Conservation (phyloP, 2,329 filamentous ascomycete species). For the Cladosporium sp. region DNA sequence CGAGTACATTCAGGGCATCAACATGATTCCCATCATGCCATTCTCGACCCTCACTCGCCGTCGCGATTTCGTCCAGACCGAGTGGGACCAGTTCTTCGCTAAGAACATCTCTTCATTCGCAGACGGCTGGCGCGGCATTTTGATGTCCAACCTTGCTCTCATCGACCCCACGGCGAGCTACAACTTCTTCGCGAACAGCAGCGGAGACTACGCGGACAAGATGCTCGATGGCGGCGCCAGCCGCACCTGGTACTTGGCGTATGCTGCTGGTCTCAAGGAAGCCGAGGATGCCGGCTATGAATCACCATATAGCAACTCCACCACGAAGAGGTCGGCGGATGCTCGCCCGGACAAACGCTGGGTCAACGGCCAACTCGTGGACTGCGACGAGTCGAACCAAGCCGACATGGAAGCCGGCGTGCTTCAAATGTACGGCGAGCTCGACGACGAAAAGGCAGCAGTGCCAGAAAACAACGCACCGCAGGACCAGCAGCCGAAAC, state of each 20-base stretch:
- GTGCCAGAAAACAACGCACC: neutral
- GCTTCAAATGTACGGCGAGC: slow-evolving; percentile 7
- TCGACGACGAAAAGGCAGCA: neutral
- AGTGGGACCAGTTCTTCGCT: slow-evolving; percentile 77
- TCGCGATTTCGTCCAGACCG: slow-evolving; percentile 68
- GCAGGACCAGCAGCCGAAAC: neutral
- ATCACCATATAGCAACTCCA: neutral
- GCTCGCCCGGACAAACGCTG: slow-evolving; percentile 5
- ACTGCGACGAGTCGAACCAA: slow-evolving; percentile 9
- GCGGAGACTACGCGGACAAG: neutral
- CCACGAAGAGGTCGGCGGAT: neutral
- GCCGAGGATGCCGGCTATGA: slow-evolving; percentile 5
- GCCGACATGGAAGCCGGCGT: slow-evolving; percentile 11
- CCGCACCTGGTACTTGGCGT: no score
- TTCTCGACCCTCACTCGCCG: slow-evolving; percentile 63
- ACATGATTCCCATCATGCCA: slow-evolving; percentile 75
- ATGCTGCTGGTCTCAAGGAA: slow-evolving; percentile 39
- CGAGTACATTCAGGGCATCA: slow-evolving; percentile 59
- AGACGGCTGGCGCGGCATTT: slow-evolving; percentile 80
- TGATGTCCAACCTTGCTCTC: slow-evolving; percentile 78
- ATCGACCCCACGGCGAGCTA: slow-evolving; percentile 67
- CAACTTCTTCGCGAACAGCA: slow-evolving; percentile 64
- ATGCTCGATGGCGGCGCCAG: no score
- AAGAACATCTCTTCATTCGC: slow-evolving; percentile 55
- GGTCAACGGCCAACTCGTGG: slow-evolving; percentile 7